phyloP scores from a whole-genome alignment of 176 grass and related monocot species.

The Cenchrus americanus region DNA sequence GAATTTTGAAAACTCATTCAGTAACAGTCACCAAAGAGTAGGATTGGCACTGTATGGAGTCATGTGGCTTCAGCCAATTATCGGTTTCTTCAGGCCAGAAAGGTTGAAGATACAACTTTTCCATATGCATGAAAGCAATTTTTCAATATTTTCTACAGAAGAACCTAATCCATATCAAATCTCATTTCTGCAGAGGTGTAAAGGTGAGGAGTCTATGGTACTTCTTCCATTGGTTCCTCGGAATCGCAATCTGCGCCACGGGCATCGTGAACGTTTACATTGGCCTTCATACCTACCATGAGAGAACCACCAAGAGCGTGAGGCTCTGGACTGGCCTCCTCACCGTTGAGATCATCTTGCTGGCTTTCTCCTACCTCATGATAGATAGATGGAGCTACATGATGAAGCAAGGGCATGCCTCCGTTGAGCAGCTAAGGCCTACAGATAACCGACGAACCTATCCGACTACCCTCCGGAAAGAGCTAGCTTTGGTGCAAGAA shows the following conservation, averaged over 20 bases:
- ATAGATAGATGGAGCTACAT: constrained; percentile 87
- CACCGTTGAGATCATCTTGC: constrained; percentile 72
- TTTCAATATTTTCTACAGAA: constrained; percentile 7
- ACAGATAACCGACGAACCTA: constrained; percentile 53
- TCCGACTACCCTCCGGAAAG: constrained; percentile 60
- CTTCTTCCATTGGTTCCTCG: constrained; percentile 77
- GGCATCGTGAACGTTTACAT: constrained; percentile 82
- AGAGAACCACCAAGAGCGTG: constrained; percentile 70
- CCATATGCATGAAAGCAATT: not conserved
- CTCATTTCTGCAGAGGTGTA: constrained; percentile 55
- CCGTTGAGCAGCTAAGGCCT: constrained; percentile 72
- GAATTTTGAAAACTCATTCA: constrained; percentile 96
- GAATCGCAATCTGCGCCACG: constrained; percentile 52
- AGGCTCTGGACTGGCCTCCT: constrained; percentile 71
- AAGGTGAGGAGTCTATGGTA: constrained; percentile 83
- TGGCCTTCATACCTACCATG: constrained; percentile 78
- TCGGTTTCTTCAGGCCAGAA: constrained; percentile 85
- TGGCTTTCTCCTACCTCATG: constrained; percentile 74
- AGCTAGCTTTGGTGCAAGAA: constrained; percentile 43
- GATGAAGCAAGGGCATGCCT: constrained; percentile 64
- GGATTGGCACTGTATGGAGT: constrained; percentile 77
- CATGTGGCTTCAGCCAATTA: constrained; percentile 88
- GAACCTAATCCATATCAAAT: not conserved
- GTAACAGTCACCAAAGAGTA: constrained; percentile 85
- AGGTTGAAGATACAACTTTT: constrained; percentile 43